A percentile compares a stretch with the other conserved stretches of the same genome.
Evolutionary conservation across 2,329 filamentous ascomycete species (phyloP).

Genomic region (Alternaria gaisen): DNA sequence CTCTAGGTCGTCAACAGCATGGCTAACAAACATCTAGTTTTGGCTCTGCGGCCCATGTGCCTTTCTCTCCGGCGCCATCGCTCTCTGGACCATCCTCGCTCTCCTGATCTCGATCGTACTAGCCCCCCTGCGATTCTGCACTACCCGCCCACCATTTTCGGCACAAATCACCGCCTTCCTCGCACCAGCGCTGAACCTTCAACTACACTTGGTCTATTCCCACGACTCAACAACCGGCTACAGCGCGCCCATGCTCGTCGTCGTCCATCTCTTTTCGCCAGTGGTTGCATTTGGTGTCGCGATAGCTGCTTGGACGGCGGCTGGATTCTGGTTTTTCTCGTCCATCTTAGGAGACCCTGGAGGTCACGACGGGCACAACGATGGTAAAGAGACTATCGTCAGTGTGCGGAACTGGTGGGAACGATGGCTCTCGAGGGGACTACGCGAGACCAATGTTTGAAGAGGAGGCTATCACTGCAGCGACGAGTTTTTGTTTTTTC

Average conservation of each 20-base stretch:
- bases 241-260: conserved; percentile 56
- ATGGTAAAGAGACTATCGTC: conserved; percentile 67
- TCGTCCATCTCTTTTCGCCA: conserved; percentile 64
- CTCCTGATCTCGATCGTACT: conserved; percentile 59
- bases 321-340: conserved; percentile 69
- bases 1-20: neutral
- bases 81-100: conserved; percentile 61
- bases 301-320: conserved; percentile 66
- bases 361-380: conserved; percentile 66
- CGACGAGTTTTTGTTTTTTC: conserved; percentile 8
- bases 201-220: conserved; percentile 60
- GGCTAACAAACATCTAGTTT: conserved; percentile 52
- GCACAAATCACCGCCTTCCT: conserved; percentile 63
- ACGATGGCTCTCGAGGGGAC: conserved; percentile 59
- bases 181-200: conserved; percentile 62
- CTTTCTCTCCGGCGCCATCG: conserved; percentile 62
- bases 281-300: conserved; percentile 65
- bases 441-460: conserved; percentile 29
- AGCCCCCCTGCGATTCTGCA: conserved; percentile 64
- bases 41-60: conserved; percentile 64
- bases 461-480: conserved; percentile 2
- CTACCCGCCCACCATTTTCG: conserved; percentile 57
- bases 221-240: conserved; percentile 48
- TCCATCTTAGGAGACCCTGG: conserved; percentile 70
- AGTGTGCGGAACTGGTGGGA: conserved; percentile 69